These are phyloP conservation scores for Diatrype stigma DNA, from an alignment of 2,329 filamentous ascomycete species.

Conservation along the genomic window DNA sequence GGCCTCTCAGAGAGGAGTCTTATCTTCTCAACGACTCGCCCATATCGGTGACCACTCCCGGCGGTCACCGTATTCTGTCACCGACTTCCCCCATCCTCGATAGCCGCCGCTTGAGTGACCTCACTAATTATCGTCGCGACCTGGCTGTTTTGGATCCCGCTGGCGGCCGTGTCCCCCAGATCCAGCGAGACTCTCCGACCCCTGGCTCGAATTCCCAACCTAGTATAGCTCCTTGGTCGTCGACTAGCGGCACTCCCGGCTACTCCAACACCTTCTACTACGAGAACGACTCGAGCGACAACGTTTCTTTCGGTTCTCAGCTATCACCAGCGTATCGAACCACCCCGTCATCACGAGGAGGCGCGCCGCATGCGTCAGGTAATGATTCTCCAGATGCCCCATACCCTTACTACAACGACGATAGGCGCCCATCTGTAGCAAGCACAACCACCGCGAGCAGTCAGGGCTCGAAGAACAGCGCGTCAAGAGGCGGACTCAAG, in stretches of 20 bases:
- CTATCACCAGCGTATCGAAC: constrained; percentile 67
- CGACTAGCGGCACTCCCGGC: constrained; percentile 32
- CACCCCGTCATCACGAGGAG: constrained; percentile 25
- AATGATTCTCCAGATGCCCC: constrained; percentile 59
- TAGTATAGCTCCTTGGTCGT: constrained; percentile 58
- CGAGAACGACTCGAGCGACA: constrained; percentile 74
- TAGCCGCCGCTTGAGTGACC: constrained; percentile 56
- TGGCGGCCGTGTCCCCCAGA: constrained; percentile 53
- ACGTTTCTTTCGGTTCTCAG: constrained; percentile 57
- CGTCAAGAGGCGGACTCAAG: constrained; percentile 68
- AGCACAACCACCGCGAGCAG: constrained; percentile 85
- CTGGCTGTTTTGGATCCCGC: constrained; percentile 63
- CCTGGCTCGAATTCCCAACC: constrained; percentile 48
- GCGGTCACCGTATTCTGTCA: constrained; percentile 39
- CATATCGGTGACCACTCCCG: constrained; percentile 31
- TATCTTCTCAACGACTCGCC: constrained; percentile 45
- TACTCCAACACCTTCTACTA: constrained; percentile 64
- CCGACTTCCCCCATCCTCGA: constrained; percentile 45
- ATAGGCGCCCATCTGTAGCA: constrained; percentile 79
- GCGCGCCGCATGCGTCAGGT: constrained; percentile 24
- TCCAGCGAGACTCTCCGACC: constrained; percentile 55
- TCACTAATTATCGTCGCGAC: constrained; percentile 68
- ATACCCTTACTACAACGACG: constrained; percentile 56
- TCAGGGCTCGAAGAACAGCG: constrained; percentile 71
- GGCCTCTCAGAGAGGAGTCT: constrained; percentile 36